These are phyloP conservation scores for Niebla homalea DNA, from an alignment of 495 filamentous ascomycete genomes.

Conservation along the genomic window DNA sequence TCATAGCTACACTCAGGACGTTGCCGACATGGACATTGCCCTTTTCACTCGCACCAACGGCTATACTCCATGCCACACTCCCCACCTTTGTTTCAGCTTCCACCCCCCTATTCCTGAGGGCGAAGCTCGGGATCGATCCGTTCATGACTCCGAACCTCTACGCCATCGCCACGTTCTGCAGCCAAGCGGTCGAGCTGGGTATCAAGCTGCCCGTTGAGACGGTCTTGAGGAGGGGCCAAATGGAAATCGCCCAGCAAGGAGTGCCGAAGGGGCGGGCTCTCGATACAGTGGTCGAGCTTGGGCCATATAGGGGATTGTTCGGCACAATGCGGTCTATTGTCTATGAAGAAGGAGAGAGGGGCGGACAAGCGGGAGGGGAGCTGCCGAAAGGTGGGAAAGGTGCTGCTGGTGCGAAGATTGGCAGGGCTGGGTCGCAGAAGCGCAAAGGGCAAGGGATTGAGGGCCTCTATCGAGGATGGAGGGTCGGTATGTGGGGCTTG, in stretches of 20 bases:
- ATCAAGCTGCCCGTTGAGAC: conserved; percentile 84
- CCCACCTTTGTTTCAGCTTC: conserved; percentile 67
- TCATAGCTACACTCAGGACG: conserved; percentile 56
- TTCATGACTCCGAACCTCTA: conserved; percentile 68
- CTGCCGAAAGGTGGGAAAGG: conserved; percentile 6
- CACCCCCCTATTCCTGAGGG: conserved; percentile 68
- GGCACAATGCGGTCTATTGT: conserved; percentile 82
- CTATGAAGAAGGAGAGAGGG: conserved; percentile 59
- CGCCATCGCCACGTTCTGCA: conserved; percentile 62
- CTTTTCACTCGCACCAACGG: conserved; percentile 56
- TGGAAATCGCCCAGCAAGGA: conserved; percentile 33
- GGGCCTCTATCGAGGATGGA: conserved; percentile 87
- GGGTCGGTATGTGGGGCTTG: conserved; percentile 88
- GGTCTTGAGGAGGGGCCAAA: conserved; percentile 75
- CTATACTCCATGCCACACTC: conserved; percentile 72
- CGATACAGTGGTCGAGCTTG: conserved; percentile 60
- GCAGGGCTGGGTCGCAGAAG: conserved; percentile 29
- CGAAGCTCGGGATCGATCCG: conserved; percentile 66
- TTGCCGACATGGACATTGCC: conserved; percentile 70
- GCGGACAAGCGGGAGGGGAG: conserved; percentile 11
- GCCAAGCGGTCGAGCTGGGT: conserved; percentile 64
- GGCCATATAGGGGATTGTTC: conserved; percentile 65
- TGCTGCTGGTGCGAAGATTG: conserved; percentile 8
- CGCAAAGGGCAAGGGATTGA: conserved; percentile 66
- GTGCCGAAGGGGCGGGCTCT: conserved; percentile 31